A percentile compares a stretch with the other conserved stretches of the same genome.
phyloP scores from a whole-genome alignment of 768 basidiomycete species.

The Pleurotus platypus region DNA sequence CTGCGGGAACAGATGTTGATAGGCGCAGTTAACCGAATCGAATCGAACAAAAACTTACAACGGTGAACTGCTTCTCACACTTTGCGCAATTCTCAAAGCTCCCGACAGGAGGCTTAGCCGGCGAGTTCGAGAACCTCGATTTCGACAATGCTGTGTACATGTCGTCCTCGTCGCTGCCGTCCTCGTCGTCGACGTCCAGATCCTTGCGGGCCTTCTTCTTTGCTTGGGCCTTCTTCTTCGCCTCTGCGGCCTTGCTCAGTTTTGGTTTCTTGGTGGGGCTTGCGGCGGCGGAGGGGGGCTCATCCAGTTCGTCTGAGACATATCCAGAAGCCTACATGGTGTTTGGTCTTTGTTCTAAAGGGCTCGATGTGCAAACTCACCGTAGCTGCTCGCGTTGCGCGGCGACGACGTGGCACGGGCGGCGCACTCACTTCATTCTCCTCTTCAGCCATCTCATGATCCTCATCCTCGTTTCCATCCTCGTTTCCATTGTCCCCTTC shows the following conservation, averaged over 20 bases:
- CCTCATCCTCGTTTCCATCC: slow-evolving; percentile 12
- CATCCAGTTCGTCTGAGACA: slow-evolving; percentile 76
- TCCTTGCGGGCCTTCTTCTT: slow-evolving; percentile 37
- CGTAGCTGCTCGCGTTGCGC: not conserved
- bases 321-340: slow-evolving; percentile 38
- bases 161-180: slow-evolving; percentile 58
- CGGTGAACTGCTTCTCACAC: slow-evolving; percentile 83
- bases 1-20: slow-evolving; percentile 33
- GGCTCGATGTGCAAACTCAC: not conserved
- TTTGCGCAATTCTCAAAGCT: slow-evolving; percentile 77
- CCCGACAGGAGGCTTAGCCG: slow-evolving; percentile 65
- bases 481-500: slow-evolving; percentile 7
- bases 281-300: slow-evolving; percentile 31
- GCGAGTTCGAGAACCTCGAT: slow-evolving; percentile 33
- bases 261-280: slow-evolving; percentile 51
- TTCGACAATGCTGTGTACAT: slow-evolving; percentile 66
- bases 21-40: not conserved
- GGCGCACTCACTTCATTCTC: slow-evolving; percentile 9
- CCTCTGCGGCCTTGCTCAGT: slow-evolving; percentile 43
- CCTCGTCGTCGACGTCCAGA: slow-evolving; percentile 45
- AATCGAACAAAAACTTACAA: slow-evolving; percentile 48
- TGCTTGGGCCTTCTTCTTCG: slow-evolving; percentile 35
- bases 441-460: slow-evolving; percentile 14
- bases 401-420: slow-evolving; percentile 11
- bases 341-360: no score